Evolutionary conservation across 2,329 filamentous ascomycete species (phyloP), one percentile per base, ranked within the genome.

Genomic region (Diaporthe aspalathi): DNA sequence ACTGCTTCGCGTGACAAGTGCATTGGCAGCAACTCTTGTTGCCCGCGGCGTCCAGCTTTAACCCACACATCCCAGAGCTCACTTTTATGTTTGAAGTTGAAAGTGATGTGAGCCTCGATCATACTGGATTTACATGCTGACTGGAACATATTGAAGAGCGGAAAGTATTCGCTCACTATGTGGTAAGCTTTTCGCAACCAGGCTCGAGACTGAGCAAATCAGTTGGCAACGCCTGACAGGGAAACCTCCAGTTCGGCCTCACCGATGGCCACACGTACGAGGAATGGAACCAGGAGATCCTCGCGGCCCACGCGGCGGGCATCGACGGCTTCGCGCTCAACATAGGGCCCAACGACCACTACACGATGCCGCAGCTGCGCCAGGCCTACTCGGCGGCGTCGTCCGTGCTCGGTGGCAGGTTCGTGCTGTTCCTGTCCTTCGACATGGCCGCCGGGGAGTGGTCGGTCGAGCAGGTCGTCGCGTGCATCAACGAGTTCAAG

Each of bases 291-390:
- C 75, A 76, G 17, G 81, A 83, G 68, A 79, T 83, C 63, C 60
- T 60, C n/a, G 73, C 77, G 16, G 81, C 81, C 20, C 74, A 81
- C 67, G 72, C 78, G 17, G 79, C 80, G 2, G 81, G 82, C 40
- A 81, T 83, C 68, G 81, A 83, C 73, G 81, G 80, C 27, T 83
- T 83, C 73, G 81, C 81, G n/a, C 78, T 83, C 56, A 83, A 83
- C 74, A 78, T 83, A 29, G 81, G 80, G 3, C 78, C 80, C 22
- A 70, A 52, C 0, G 80, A 82, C 68, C 72, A 73, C 8, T 81
- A 78, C 76, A 82, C 80, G 5, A 20, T 70, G 9, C 72, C 74
- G 2, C 80, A 81, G 73, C 75, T 81, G 9, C 67, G 75, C 16
- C 67, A 78, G 7, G 81, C 80, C 0, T 83, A 81, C 72, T 73